Conservation (phyloP, 1,139 yeast species). For the Blastobotrys illinoisensis region DNA sequence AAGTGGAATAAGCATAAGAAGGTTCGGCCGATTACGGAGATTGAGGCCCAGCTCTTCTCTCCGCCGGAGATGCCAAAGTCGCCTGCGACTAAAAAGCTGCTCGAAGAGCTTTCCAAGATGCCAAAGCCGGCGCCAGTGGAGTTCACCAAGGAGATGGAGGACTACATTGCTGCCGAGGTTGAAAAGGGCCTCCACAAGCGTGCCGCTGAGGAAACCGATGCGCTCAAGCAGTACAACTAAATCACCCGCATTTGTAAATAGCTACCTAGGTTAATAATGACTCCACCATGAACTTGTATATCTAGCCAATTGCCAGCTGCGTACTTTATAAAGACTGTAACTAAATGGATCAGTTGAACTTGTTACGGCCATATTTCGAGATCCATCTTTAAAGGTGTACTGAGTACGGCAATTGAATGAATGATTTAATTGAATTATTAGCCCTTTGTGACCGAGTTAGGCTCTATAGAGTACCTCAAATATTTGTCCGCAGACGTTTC, state of each 20-base stretch:
- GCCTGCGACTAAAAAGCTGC: constrained; percentile 33
- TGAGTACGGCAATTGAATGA: too few species aligned
- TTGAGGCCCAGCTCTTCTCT: constrained; percentile 56
- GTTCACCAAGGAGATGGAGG: constrained; percentile 63
- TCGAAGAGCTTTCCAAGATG: constrained; percentile 50
- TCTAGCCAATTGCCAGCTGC: too few species aligned
- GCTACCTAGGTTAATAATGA: not conserved
- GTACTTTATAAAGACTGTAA: too few species aligned
- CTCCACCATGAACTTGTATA: not conserved
- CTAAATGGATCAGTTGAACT: too few species aligned
- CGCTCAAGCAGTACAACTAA: constrained; percentile 28
- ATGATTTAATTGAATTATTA: too few species aligned
- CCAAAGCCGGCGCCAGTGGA: constrained; percentile 44
- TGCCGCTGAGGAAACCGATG: constrained; percentile 26
- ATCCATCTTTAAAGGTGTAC: too few species aligned
- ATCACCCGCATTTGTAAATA: constrained; percentile 1
- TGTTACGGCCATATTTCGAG: too few species aligned
- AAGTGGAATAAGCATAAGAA: constrained; percentile 37
- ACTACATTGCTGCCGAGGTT: constrained; percentile 51
- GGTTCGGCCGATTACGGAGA: constrained; percentile 51
- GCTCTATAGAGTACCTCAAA: too few species aligned
- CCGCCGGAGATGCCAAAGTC: constrained; percentile 70
- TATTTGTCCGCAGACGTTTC: too few species aligned
- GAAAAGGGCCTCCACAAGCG: constrained; percentile 41
- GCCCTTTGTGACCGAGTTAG: too few species aligned